phyloP scores from a whole-genome alignment of 139 green algal genomes.

The Closterium sp. region DNA sequence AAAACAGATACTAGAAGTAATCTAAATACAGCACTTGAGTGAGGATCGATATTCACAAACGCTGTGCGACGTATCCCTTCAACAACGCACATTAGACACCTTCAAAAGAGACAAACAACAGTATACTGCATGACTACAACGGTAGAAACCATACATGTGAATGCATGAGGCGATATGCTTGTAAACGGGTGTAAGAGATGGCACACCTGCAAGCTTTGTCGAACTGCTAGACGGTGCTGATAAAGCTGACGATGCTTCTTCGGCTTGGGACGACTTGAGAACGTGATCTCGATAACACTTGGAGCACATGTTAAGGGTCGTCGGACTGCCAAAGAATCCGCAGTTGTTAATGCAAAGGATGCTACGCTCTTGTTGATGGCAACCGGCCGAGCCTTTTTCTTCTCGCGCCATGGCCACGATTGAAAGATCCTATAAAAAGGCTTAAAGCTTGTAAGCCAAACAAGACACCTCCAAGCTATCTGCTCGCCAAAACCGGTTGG shows the following conservation, averaged over 20 bases:
- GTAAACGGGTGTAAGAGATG: neutral
- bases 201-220: neutral
- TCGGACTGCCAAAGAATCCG: slow-evolving; percentile 42
- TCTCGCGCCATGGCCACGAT: neutral
- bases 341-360: slow-evolving; percentile 51
- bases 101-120: too few relatives aligned
- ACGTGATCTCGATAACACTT: slow-evolving; percentile 43
- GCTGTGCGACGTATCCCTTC: too few relatives aligned
- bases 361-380: slow-evolving; percentile 36
- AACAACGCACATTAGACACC: too few relatives aligned
- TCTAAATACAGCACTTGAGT: too few relatives aligned
- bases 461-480: neutral
- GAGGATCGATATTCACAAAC: too few relatives aligned
- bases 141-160: neutral
- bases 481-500: neutral
- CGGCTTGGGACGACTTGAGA: neutral
- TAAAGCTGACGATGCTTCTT: neutral
- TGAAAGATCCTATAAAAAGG: neutral
- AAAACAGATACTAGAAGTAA: too few relatives aligned
- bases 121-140: too few relatives aligned
- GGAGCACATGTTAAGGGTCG: slow-evolving; percentile 53
- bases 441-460: neutral
- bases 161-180: neutral
- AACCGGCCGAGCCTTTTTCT: neutral
- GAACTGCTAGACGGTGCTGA: neutral